Base-by-base conservation (phyloP, 257 asterid species). In the Primulina huaijiensis region DNA sequence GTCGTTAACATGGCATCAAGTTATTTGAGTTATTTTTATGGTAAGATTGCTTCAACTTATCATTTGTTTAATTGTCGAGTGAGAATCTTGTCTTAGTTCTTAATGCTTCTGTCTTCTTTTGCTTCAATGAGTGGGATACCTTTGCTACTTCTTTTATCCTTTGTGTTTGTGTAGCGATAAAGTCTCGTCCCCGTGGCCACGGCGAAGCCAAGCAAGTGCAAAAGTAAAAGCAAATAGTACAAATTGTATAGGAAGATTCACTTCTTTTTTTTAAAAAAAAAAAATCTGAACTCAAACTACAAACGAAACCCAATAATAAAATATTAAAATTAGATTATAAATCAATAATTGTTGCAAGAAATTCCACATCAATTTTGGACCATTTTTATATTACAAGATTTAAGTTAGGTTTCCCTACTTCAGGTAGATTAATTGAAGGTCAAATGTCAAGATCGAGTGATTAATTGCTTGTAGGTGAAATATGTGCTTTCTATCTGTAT, bases 91-190 rank as follows among this genome's bases (percentile, higher is more conserved):
- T 23, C 25, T 23, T 23, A 23, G 25, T 23, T 23, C 25, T 23
- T 23, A 23, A 23, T 23, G 75, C 50, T 77, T 69, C 62, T 74
- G 64, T 74, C 76, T 58, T 17, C 21, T 50, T 50, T 16, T 50
- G 21, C 57, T 50, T 69, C 33, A 75, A 57, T 40, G 21, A 12
- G 35, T 70, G 5, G 60, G 72, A 80, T 40, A 68, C 78, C 74
- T 33, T 67, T 17, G 65, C 62, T 59, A 62, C 61, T 72, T 68
- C 66, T 71, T 62, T 53, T 58, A 70, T 61, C 65, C 62, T 57
- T 64, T 60, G 57, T 33, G 56, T 65, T 74, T 68, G 37, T 64
- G 62, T 38, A 62, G 38, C 65, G 20, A 69, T 62, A 66, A 65
- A 67, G 74, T 25, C 68, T 63, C 25, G 34, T 71, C 46, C 29